Base-by-base conservation (phyloP, 495 filamentous ascomycete genomes). In the Paragyromitra xinjiangensis region DNA sequence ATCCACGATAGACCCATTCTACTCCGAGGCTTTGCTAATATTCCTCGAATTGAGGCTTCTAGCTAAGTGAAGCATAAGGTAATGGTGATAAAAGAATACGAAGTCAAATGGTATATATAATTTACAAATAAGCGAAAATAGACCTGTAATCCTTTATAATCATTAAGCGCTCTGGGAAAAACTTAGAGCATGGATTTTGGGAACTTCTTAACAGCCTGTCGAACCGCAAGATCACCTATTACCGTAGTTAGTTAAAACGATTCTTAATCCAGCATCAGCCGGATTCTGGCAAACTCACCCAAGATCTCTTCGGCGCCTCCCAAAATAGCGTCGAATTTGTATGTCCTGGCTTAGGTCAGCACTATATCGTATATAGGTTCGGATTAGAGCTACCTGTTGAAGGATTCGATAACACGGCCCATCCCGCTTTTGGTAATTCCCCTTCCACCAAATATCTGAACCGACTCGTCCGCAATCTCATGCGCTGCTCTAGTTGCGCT, bases 281-380 rank as follows among this genome's bases (percentile, higher is more conserved):
- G 14, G 0, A 8, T 22, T 48, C 11, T 26, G 26, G n/a, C 6
- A 37, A 6, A 40, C 56, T 16, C 34, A 73, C 71, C 92, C 66
- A 97, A 83, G 68, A 95, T 90, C 85, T 95, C 93, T 84, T 97
- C 93, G 12, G 92, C 90, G 2, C 93, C 93, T 64, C 93, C 93
- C 5, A 97, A 84, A 75, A 97, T 94, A 14, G 93, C 90, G 84
- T 97, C 93, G 80, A 95, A 95, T 86, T 95, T 95, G 84, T 95
- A 95, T 0, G 90, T 92, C 42, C 92, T 87, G 81, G 29, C 1
- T 12, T 11, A 2, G 6, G 44, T 71, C 3, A 71, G 68, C 19
- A 51, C 26, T 6, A 5, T 44, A 37, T 11, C 1, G 6, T n/a
- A 9, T 22, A 16, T 0, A 4, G 8, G 11, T 3, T 44, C 0